These are phyloP conservation scores for Lyophyllum semitale DNA, from an alignment of 768 basidiomycete species.

Conservation along the genomic window DNA sequence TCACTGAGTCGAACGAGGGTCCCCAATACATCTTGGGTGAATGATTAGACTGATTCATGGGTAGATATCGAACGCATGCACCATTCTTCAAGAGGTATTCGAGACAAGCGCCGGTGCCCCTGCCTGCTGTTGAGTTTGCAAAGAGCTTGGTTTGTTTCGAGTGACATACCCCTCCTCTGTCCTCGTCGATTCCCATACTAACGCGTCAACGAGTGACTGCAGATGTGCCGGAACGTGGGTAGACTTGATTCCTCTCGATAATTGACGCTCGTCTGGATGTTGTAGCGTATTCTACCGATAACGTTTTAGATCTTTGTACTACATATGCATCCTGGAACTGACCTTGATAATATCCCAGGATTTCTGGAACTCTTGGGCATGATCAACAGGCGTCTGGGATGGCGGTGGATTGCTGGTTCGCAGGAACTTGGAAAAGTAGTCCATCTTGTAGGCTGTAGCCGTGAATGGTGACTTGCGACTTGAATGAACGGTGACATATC, in stretches of 20 bases:
- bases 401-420: constrained; percentile 41
- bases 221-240: constrained; percentile 81
- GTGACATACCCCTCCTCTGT: constrained; percentile 82
- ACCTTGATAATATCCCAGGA: constrained; percentile 82
- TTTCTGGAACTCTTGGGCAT: constrained; percentile 70
- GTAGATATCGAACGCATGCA: constrained; percentile 79
- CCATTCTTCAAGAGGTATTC: constrained; percentile 88
- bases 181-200: constrained; percentile 83
- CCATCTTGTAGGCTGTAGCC: constrained; percentile 46
- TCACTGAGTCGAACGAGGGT: constrained; percentile 86
- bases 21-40: constrained; percentile 70
- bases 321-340: constrained; percentile 10
- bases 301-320: constrained; percentile 10
- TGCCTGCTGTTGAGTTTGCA: constrained; percentile 30
- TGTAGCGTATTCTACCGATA: constrained; percentile 70
- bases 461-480: not conserved
- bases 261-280: constrained; percentile 87
- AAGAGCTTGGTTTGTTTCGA: constrained; percentile 4
- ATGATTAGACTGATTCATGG: constrained; percentile 44
- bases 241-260: constrained; percentile 75
- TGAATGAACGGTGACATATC: not conserved
- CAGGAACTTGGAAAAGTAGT: constrained; percentile 87
- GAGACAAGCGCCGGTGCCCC: constrained; percentile 84
- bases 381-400: constrained; percentile 60
- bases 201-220: constrained; percentile 78